These are phyloP conservation scores for Fallopia convolvulus DNA, from an alignment of 148 eudicot species.

Conservation along the genomic window DNA sequence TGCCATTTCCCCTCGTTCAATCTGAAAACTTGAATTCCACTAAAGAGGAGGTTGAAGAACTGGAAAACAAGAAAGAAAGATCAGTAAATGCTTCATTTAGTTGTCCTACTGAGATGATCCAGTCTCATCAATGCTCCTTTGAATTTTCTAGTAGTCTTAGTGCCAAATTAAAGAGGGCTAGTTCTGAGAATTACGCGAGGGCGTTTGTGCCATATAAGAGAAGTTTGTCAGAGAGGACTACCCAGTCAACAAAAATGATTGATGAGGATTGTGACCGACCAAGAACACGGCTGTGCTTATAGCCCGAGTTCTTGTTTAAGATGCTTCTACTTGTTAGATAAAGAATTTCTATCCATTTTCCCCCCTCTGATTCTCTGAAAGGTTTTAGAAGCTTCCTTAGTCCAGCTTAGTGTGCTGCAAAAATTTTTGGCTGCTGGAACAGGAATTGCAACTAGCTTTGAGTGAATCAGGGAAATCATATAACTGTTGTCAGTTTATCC, in stretches of 20 bases:
- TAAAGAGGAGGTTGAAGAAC: background rate
- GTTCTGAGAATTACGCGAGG: constrained; percentile 17
- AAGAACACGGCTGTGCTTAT: constrained; percentile 8
- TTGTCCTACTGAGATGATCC: constrained; percentile 25
- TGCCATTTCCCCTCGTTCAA: constrained; percentile 14
- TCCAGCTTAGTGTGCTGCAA: background rate
- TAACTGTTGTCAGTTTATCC: background rate
- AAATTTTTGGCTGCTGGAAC: background rate
- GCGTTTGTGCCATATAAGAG: constrained; percentile 94
- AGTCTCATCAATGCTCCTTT: constrained; percentile 13
- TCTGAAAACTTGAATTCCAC: background rate
- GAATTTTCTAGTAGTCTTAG: background rate
- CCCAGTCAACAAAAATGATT: constrained; percentile 2
- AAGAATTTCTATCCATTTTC: background rate
- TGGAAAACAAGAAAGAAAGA: background rate
- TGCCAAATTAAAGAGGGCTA: background rate
- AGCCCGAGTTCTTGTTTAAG: background rate
- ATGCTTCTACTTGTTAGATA: background rate
- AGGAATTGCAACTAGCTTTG: background rate
- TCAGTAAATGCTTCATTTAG: background rate
- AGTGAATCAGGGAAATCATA: background rate
- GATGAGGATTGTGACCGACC: background rate
- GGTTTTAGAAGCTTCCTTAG: background rate
- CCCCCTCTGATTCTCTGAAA: background rate
- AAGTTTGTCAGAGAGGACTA: constrained; percentile 17